A percentile compares a stretch with the other conserved stretches of the same genome.
Conservation (phyloP, 2,329 filamentous ascomycete species). For the Sclerotinia borealis region DNA sequence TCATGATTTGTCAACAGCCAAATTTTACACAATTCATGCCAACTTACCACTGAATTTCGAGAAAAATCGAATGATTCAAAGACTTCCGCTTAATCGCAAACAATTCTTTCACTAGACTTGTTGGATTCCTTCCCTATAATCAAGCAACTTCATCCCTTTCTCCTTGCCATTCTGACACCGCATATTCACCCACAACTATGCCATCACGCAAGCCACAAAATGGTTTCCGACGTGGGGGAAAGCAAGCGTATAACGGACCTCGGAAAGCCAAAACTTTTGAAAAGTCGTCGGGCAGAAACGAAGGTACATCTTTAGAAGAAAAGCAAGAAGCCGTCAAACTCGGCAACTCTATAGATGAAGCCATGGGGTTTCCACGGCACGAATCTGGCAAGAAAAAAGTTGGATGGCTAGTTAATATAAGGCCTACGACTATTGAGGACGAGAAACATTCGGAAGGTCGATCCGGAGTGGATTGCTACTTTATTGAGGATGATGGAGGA, state of each 20-base stretch:
- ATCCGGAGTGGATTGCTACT: conserved; percentile 93
- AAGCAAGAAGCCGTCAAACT: conserved; percentile 80
- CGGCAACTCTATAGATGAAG: conserved; percentile 86
- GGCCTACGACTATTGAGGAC: conserved; percentile 81
- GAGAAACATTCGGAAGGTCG: conserved; percentile 76
- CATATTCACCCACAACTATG: conserved; percentile 37
- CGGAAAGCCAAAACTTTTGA: conserved; percentile 71
- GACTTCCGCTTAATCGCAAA: not conserved
- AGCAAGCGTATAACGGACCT: conserved; percentile 63
- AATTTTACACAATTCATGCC: not conserved
- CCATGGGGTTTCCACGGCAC: conserved; percentile 88
- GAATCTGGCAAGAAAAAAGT: conserved; percentile 76
- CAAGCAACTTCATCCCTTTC: not conserved
- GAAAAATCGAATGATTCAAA: not conserved
- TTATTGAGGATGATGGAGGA: conserved; percentile 78
- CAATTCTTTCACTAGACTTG: conserved; percentile 30
- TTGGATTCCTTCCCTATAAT: conserved; percentile 11
- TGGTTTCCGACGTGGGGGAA: conserved; percentile 61
- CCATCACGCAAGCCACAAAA: conserved; percentile 57
- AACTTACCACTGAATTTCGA: not conserved
- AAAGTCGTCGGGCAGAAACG: conserved; percentile 65
- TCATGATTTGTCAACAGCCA: conserved; percentile 1
- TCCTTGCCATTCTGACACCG: not conserved
- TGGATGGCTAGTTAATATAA: conserved; percentile 94
- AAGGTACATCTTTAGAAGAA: conserved; percentile 88